These are phyloP conservation scores for Biscogniauxia mediterranea DNA, from an alignment of 2,329 filamentous ascomycete species.

Conservation along the genomic window DNA sequence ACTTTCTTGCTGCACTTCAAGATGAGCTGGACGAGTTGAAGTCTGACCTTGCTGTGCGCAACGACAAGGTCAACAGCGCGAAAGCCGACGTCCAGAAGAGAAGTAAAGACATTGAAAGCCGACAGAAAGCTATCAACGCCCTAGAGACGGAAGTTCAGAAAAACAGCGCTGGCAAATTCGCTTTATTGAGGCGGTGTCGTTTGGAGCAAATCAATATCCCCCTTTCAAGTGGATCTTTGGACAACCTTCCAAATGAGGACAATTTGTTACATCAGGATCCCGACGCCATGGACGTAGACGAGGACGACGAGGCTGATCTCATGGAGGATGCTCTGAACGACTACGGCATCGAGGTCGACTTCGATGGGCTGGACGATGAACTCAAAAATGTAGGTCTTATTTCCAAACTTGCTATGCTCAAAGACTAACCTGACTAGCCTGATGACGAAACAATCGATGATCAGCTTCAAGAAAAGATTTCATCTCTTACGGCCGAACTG, in stretches of 20 bases:
- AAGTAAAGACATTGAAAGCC: constrained; percentile 76
- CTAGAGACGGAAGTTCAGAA: constrained; percentile 86
- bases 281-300: constrained; percentile 92
- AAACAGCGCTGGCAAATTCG: constrained; percentile 80
- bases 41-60: constrained; percentile 65
- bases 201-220: constrained; percentile 91
- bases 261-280: constrained; percentile 72
- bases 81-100: constrained; percentile 79
- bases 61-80: constrained; percentile 73
- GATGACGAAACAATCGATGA: constrained; percentile 71
- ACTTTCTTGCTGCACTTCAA: constrained; percentile 73
- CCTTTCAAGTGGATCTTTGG: constrained; percentile 72
- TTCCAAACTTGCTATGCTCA: constrained; percentile 33
- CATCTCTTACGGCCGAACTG: constrained; percentile 70
- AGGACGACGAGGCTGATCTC: constrained; percentile 59
- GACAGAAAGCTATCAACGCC: constrained; percentile 69
- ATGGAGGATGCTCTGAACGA: constrained; percentile 72
- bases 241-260: constrained; percentile 85
- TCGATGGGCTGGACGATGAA: constrained; percentile 76
- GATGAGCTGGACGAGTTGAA: constrained; percentile 70
- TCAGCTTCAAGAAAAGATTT: constrained; percentile 74
- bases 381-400: constrained; percentile 65
- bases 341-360: constrained; percentile 89
- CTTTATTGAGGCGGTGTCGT: constrained; percentile 82
- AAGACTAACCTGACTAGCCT: constrained; percentile 45